Percentiles rank a stretch among this genome's conserved stretches.
Conservation (phyloP, 1,284 basidiomycete species). For the Ustilago shanxiensis region DNA sequence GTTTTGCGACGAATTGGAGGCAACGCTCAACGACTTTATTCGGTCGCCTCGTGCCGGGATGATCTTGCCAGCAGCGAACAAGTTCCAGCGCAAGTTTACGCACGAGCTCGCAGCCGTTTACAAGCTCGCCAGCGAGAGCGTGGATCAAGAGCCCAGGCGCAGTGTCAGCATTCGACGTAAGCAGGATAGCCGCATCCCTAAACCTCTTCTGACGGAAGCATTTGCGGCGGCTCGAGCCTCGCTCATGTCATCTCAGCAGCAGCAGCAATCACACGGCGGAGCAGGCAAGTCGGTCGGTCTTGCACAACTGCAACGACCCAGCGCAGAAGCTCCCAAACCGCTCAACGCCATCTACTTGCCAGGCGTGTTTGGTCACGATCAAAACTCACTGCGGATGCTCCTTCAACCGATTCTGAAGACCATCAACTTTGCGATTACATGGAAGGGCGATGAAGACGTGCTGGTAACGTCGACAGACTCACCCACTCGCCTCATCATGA, state of each 20-base stretch:
- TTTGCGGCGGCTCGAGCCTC: conserved; percentile 41
- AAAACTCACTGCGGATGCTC: conserved; percentile 45
- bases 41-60: conserved; percentile 61
- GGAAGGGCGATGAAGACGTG: conserved; percentile 64
- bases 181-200: conserved; percentile 59
- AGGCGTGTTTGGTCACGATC: conserved; percentile 61
- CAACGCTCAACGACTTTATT: conserved; percentile 63
- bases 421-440: conserved; percentile 46
- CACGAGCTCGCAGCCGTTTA: conserved; percentile 61
- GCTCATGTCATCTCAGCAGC: conserved; percentile 34
- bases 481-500: conserved; percentile 46
- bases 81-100: conserved; percentile 60
- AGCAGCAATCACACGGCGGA: conserved; percentile 12
- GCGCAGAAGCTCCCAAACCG: conserved; percentile 39
- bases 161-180: conserved; percentile 63
- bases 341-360: conserved; percentile 60
- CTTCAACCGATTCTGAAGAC: conserved; percentile 44
- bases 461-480: conserved; percentile 54
- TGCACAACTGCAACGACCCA: conserved; percentile 49
- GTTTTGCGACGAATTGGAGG: conserved; percentile 62
- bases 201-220: conserved; percentile 57
- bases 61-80: conserved; percentile 57
- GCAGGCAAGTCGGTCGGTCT: conserved; percentile 41
- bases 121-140: conserved; percentile 58
- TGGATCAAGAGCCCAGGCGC: conserved; percentile 59